Percentiles rank a stretch among this genome's conserved stretches.
Evolutionary conservation across 495 filamentous ascomycete genomes (phyloP).

Genomic region (Penicillium silybi): DNA sequence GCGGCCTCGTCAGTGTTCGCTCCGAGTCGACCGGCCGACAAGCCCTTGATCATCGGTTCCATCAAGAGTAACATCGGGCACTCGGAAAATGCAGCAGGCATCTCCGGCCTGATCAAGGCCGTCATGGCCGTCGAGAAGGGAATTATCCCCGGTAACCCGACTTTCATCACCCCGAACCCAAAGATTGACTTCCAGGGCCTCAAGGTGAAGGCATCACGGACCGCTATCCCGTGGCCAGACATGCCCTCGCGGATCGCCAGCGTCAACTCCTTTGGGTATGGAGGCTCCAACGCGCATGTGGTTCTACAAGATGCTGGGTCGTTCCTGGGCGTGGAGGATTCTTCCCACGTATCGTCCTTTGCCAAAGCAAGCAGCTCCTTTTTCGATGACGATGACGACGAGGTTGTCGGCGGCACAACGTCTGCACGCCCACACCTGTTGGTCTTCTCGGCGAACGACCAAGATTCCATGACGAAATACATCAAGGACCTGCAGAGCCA

Average conservation of each 20-base stretch:
- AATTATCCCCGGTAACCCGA: slow-evolving; percentile 29
- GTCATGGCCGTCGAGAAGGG: slow-evolving; percentile 37
- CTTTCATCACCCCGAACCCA: slow-evolving; percentile 31
- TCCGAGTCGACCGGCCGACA: background rate
- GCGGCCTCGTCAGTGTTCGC: background rate
- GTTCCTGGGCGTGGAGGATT: no score
- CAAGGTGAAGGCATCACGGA: background rate
- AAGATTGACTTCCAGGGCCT: slow-evolving; percentile 6
- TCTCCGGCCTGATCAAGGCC: slow-evolving; percentile 43
- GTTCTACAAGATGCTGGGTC: background rate
- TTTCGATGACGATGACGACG: background rate
- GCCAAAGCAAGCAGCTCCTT: no score
- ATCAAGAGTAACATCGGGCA: slow-evolving; percentile 29
- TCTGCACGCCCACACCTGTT: background rate
- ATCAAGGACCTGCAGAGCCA: slow-evolving; percentile 9
- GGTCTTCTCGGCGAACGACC: background rate
- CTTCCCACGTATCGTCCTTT: background rate
- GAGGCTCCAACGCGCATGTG: slow-evolving; percentile 1
- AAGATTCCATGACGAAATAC: slow-evolving; percentile 7
- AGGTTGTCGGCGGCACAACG: background rate
- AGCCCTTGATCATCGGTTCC: background rate
- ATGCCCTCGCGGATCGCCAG: background rate
- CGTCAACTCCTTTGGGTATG: background rate
- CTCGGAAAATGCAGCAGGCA: slow-evolving; percentile 30
- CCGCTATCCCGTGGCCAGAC: background rate